Evolutionary conservation across 192 early-diverging fungal genomes (phyloP).

Genomic region (Backusella tuberculispora): DNA sequence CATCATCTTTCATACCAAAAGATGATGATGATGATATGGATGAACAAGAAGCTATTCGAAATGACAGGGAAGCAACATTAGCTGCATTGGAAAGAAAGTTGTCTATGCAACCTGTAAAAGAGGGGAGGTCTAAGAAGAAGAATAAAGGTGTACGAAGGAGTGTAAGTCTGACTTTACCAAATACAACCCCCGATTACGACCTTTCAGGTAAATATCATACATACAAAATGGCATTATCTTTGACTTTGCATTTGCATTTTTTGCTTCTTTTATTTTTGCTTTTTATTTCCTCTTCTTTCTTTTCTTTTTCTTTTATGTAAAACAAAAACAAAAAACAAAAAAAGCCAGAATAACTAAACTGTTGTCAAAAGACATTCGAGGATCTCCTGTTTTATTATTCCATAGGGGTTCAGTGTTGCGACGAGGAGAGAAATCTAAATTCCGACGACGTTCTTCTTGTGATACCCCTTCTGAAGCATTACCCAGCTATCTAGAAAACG

Average conservation of each 20-base stretch:
- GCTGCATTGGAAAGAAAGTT: constrained; percentile 23
- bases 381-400: constrained; percentile 35
- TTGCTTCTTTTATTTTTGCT: background rate
- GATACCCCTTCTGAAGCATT: background rate
- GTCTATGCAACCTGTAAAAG: constrained; percentile 13
- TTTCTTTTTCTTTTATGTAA: constrained; percentile 30
- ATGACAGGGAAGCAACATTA: constrained; percentile 24
- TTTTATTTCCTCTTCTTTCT: background rate
- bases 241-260: background rate
- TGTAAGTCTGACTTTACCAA: constrained; percentile 26
- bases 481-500: background rate
- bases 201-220: constrained; percentile 8
- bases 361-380: constrained; percentile 27
- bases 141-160: constrained; percentile 18
- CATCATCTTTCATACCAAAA: constrained; percentile 32
- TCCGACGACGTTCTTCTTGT: constrained; percentile 52
- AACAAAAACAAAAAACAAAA: background rate
- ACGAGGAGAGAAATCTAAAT: constrained; percentile 54
- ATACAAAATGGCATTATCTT: background rate
- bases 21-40: constrained; percentile 4
- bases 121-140: constrained; percentile 9
- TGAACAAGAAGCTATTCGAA: constrained; percentile 12
- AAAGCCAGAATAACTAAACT: constrained; percentile 23
- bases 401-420: constrained; percentile 41
- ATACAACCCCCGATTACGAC: constrained; percentile 2